A percentile compares a stretch with the other conserved stretches of the same genome.
phyloP scores from a whole-genome alignment of 2,329 filamentous ascomycete species.

The Plenodomus tracheiphilus region DNA sequence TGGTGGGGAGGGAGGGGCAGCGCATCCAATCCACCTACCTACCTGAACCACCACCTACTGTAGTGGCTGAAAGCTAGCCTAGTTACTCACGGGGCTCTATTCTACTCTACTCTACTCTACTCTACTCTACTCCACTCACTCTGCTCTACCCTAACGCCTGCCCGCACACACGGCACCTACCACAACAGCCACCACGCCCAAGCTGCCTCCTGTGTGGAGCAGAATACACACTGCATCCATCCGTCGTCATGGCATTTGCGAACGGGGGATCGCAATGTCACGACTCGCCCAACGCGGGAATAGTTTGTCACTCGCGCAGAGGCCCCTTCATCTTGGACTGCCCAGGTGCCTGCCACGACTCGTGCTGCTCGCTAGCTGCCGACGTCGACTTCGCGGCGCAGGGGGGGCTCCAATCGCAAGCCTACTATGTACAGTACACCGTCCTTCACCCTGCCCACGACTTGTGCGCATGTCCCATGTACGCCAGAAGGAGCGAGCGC shows the following conservation, averaged over 20 bases:
- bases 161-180: no score
- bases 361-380: background rate
- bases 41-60: no score
- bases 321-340: background rate
- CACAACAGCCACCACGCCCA: no score
- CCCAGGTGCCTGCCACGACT: background rate
- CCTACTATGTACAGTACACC: no score
- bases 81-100: no score
- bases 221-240: no score
- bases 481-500: conserved; percentile 5
- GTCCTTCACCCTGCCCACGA: conserved; percentile 1
- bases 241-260: background rate
- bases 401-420: conserved; percentile 17
- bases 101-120: no score
- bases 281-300: background rate
- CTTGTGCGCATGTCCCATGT: conserved; percentile 14
- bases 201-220: no score
- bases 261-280: background rate
- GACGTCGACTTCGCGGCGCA: conserved; percentile 7
- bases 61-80: no score
- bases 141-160: background rate
- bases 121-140: no score
- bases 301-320: background rate
- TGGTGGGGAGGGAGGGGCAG: no score
- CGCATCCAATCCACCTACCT: no score